Evolutionary conservation across 495 filamentous ascomycete genomes (phyloP), one percentile per base, ranked within the genome.

Genomic region (Xylaria acuta): DNA sequence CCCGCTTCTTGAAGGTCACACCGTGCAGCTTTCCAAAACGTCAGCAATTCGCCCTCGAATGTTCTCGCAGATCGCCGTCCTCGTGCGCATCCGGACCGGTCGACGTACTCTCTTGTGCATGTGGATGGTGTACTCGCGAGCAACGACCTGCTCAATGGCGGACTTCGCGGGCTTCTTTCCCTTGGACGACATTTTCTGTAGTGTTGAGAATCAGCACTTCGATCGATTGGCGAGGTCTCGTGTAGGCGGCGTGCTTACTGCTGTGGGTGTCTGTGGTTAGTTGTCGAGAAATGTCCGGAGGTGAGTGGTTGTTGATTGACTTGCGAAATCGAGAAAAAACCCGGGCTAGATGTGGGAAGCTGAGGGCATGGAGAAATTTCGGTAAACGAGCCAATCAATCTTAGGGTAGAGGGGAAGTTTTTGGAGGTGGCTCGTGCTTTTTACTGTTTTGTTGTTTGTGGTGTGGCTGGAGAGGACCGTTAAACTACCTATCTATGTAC

Each of bases 61-160:
- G 22, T 47, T 34, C 6, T 30, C 20, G 27, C 27, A 3, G 4
- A 60, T 51, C 51, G 63, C 30, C n/a, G 49, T 51, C 41, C 6
- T 67, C 63, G 70, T 69, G 68, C 74, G 81, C 77, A 80, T 79
- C n/a, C 27, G 49, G 70, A 65, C 58, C 72, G 11, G 79, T 84
- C 80, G 84, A 93, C 93, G 84, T 97, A 98, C 96, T 85, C 95
- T 91, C 91, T 97, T 98, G 92, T 99, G 96, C 75, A 99, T 86
- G 90, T 99, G 95, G 89, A 99, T 99, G 84, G 96, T 99, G 90
- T 98, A 99, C 89, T 99, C 97, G 89, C 96, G 94, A 72, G 96
- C 91, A 81, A 99, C 96, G 79, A 98, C 97, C 86, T 98, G 95
- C 81, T 93, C 92, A 84, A 98, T 97, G 86, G 96, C 96, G 82